Percentiles rank a stretch among this genome's conserved stretches.
Evolutionary conservation across 306 rosid genomes (phyloP).

Genomic region (Vicia villosa): DNA sequence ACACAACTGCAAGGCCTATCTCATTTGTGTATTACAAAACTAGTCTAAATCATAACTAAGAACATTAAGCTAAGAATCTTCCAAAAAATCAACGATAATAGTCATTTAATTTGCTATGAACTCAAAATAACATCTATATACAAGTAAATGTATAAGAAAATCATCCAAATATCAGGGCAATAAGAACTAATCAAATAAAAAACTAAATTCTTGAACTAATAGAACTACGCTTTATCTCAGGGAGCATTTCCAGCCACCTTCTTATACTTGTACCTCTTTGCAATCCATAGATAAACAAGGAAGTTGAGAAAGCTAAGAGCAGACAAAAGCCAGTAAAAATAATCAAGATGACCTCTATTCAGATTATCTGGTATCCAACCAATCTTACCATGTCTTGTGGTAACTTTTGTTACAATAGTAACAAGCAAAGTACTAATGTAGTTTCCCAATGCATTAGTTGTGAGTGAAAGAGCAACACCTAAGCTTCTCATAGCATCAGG

Average conservation of each 20-base stretch:
- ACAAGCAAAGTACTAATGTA: constrained; percentile 78
- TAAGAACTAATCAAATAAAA: neutral
- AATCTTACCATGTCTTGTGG: constrained; percentile 60
- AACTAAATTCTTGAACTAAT: neutral
- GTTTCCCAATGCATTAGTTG: constrained; percentile 65
- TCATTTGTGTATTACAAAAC: too few species aligned
- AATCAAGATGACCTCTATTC: constrained; percentile 84
- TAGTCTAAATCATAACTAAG: too few species aligned
- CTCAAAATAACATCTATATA: constrained; percentile 18
- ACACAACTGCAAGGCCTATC: too few species aligned
- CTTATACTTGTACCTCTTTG: constrained; percentile 71
- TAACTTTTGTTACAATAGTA: constrained; percentile 56
- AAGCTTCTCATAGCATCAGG: constrained; percentile 92
- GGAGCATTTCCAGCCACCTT: constrained; percentile 37
- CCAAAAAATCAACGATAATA: neutral
- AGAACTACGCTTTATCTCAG: constrained; percentile 9
- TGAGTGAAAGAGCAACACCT: constrained; percentile 76
- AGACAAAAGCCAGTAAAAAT: constrained; percentile 71
- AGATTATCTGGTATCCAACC: constrained; percentile 91
- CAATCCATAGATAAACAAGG: constrained; percentile 55
- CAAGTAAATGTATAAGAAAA: constrained; percentile 4
- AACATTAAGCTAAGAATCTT: neutral
- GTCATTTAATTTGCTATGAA: neutral
- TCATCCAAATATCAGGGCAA: neutral
- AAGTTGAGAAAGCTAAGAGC: constrained; percentile 66